These are phyloP conservation scores for Myxozyma nipponensis DNA, from an alignment of 805 yeast genomes.

Conservation along the genomic window DNA sequence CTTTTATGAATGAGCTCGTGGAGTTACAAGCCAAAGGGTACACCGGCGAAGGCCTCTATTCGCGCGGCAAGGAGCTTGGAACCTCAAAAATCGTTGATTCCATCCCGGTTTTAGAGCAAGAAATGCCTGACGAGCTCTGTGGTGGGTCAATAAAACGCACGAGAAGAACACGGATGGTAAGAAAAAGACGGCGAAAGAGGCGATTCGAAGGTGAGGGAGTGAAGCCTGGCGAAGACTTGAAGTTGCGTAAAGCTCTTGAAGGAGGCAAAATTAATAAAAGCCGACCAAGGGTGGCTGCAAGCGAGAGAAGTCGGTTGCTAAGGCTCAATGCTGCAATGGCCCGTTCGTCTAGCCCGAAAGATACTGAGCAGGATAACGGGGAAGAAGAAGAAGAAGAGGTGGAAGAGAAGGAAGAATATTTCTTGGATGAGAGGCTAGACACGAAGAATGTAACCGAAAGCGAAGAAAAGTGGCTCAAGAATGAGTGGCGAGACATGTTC, in stretches of 20 bases:
- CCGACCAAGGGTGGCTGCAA: conserved; percentile 23
- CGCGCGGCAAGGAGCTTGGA: conserved; percentile 22
- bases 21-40: conserved; percentile 24
- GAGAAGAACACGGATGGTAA: conserved; percentile 11
- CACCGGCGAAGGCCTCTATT: conserved; percentile 28
- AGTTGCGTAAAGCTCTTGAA: conserved; percentile 16
- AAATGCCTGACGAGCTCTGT: conserved; percentile 25
- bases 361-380: conserved; percentile 29
- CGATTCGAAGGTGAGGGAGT: conserved; percentile 25
- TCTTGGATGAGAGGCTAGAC: conserved; percentile 40
- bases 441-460: conserved; percentile 24
- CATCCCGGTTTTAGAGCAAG: conserved; percentile 12
- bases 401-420: conserved; percentile 37
- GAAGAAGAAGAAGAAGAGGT: conserved; percentile 29
- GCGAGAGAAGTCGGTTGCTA: conserved; percentile 23
- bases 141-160: conserved; percentile 25
- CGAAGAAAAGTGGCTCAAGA: conserved; percentile 21
- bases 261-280: conserved; percentile 23
- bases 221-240: conserved; percentile 19
- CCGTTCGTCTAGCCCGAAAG: conserved; percentile 34
- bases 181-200: conserved; percentile 12
- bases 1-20: conserved; percentile 20
- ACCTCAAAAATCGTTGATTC: conserved; percentile 15
- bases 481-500: conserved; percentile 19
- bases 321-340: conserved; percentile 22